A percentile compares a stretch with the other conserved stretches of the same genome.
phyloP scores from a whole-genome alignment of 208 protist species.

The Kentomonas sorsogonicus region DNA sequence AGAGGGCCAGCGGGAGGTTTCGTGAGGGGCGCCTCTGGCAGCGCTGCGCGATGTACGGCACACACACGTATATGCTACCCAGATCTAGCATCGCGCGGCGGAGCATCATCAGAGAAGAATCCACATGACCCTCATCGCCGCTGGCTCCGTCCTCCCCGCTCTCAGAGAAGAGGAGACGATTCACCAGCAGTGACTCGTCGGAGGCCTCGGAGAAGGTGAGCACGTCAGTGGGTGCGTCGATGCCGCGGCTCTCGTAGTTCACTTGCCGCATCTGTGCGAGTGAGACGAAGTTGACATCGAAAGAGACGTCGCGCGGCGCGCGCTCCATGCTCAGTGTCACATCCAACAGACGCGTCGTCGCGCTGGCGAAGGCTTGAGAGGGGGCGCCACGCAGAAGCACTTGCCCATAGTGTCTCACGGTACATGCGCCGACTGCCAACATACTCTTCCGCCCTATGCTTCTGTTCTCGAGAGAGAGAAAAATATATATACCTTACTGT shows the following conservation, averaged over 20 bases:
- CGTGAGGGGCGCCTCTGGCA: conserved; percentile 20
- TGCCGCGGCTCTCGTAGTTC: conserved; percentile 33
- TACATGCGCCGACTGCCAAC: neutral
- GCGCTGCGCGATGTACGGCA: conserved; percentile 54
- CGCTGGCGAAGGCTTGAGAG: conserved; percentile 27
- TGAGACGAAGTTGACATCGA: conserved; percentile 47
- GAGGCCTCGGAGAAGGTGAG: conserved; percentile 55
- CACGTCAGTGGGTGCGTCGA: conserved; percentile 63
- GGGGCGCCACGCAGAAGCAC: conserved; percentile 17
- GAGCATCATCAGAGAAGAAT: neutral
- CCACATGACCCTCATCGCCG: neutral
- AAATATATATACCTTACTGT: neutral
- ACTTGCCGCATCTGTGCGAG: conserved; percentile 45
- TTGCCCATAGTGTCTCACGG: neutral
- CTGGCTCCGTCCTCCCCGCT: neutral
- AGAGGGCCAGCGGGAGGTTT: conserved; percentile 55
- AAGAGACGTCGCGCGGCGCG: conserved; percentile 28
- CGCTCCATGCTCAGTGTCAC: conserved; percentile 33
- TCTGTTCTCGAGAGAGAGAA: neutral
- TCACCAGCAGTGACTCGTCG: conserved; percentile 15
- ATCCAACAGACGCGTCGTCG: conserved; percentile 28
- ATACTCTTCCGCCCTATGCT: neutral
- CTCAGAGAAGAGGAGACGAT: conserved; percentile 44
- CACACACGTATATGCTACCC: conserved; percentile 65
- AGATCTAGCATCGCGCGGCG: conserved; percentile 29